Conservation (phyloP, 345 rosid species). For the Populus simonii region DNA sequence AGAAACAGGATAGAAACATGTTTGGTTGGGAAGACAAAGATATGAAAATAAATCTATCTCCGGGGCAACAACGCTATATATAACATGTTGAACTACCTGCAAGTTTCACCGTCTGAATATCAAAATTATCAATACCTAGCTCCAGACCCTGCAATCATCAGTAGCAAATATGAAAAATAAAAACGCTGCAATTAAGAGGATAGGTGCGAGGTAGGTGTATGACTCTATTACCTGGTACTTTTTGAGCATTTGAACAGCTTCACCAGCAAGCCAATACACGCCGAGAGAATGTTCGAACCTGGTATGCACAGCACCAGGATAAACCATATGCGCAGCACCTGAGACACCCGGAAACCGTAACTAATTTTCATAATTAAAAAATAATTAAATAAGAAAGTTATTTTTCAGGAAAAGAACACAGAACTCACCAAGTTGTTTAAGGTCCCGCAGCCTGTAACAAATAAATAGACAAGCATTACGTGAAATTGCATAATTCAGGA, state of each 20-base stretch:
- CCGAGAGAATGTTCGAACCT: conserved; percentile 97
- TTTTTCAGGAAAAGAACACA: not conserved
- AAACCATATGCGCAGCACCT: conserved; percentile 78
- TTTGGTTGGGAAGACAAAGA: too few relatives aligned
- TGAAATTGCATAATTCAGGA: too few relatives aligned
- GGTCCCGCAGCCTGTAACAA: conserved; percentile 76
- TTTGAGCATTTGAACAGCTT: conserved; percentile 63
- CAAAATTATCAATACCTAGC: conserved; percentile 72
- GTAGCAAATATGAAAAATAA: not conserved
- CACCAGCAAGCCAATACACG: conserved; percentile 83
- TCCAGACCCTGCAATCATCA: conserved; percentile 58
- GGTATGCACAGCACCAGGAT: conserved; percentile 91
- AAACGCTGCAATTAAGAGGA: not conserved
- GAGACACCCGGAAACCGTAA: conserved; percentile 18
- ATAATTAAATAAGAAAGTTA: too few relatives aligned
- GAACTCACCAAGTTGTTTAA: conserved; percentile 86
- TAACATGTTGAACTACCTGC: conserved; percentile 50
- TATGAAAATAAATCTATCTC: too few relatives aligned
- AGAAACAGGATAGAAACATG: not conserved
- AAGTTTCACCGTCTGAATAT: conserved; percentile 81
- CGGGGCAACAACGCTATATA: too few relatives aligned
- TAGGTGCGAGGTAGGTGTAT: not conserved
- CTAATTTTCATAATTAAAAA: too few relatives aligned
- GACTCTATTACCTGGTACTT: conserved; percentile 46
- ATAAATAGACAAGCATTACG: not conserved